A percentile compares a stretch with the other conserved stretches of the same genome.
Conservation (phyloP, 2,329 filamentous ascomycete genomes). For the Alternaria ventricosa region DNA sequence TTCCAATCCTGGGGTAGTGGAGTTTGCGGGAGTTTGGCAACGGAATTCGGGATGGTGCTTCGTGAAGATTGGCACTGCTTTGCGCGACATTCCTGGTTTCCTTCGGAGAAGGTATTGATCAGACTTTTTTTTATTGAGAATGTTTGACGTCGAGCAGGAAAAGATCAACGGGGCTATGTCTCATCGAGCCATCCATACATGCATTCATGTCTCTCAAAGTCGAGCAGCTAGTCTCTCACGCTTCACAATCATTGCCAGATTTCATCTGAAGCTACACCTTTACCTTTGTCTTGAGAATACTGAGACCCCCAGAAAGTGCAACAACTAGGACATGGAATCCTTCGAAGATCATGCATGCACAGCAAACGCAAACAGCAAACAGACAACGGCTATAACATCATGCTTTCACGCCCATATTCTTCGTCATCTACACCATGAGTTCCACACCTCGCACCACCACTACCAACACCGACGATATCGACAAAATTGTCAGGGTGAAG, state of each 20-base stretch:
- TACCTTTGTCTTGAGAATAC: not conserved
- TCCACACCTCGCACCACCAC: not conserved
- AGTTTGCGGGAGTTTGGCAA: not conserved
- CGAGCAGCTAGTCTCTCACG: not conserved
- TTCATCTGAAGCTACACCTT: not conserved
- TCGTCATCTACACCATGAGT: not conserved
- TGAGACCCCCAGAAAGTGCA: not conserved
- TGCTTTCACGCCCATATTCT: not conserved
- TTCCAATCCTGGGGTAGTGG: not conserved
- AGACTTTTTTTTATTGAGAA: not conserved
- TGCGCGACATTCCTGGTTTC: not conserved
- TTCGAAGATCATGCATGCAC: not conserved
- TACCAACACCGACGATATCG: not conserved
- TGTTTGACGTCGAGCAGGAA: not conserved
- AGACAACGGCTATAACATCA: not conserved
- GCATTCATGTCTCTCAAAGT: not conserved
- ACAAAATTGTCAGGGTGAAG: not conserved
- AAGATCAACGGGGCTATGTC: not conserved
- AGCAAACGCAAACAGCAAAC: not conserved
- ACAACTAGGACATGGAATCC: not conserved
- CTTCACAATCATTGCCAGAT: not conserved
- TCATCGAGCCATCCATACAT: not conserved
- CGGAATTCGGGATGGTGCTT: not conserved
- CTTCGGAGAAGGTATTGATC: no score
- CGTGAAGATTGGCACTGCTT: accelerated